phyloP scores from a whole-genome alignment of 768 basidiomycete species.

The Leccinellum luteum region DNA sequence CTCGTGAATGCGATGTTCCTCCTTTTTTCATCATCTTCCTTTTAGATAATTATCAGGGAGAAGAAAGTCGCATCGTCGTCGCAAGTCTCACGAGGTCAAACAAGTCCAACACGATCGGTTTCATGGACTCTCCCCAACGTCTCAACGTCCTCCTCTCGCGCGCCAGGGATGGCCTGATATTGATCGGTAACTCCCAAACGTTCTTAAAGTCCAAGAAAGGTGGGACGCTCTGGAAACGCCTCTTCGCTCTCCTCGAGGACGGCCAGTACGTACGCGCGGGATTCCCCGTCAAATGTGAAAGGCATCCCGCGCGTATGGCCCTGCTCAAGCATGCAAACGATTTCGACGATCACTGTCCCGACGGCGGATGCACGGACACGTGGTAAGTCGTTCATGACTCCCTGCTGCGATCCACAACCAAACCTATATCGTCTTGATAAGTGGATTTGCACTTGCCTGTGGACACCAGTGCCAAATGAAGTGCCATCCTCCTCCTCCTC shows the following conservation, averaged over 20 bases:
- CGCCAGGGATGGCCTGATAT: conserved; percentile 58
- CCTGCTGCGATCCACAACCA: too few species aligned
- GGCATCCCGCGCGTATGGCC: conserved; percentile 42
- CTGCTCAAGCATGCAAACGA: conserved; percentile 43
- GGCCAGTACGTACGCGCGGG: conserved; percentile 23
- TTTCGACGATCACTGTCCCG: conserved; percentile 53
- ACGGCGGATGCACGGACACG: conserved; percentile 57
- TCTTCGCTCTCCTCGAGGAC: conserved; percentile 12
- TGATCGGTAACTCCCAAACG: conserved; percentile 62
- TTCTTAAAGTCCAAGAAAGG: conserved; percentile 37
- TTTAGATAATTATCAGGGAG: conserved; percentile 71
- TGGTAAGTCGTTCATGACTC: conserved; percentile 43
- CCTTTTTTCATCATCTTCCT: neutral
- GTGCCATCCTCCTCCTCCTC: conserved; percentile 49
- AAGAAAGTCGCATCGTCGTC: conserved; percentile 67
- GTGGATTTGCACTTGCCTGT: conserved; percentile 2
- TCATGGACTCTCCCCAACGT: conserved; percentile 66
- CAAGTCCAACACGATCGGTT: conserved; percentile 52
- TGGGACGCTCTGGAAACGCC: conserved; percentile 11
- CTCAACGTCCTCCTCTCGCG: conserved; percentile 70
- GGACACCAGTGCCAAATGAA: conserved; percentile 53
- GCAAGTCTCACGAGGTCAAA: conserved; percentile 61
- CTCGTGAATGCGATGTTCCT: neutral
- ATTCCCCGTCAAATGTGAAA: conserved; percentile 54
- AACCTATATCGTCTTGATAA: conserved; percentile 31